phyloP scores from a whole-genome alignment of 768 basidiomycete genomes.

The Mycena venus region DNA sequence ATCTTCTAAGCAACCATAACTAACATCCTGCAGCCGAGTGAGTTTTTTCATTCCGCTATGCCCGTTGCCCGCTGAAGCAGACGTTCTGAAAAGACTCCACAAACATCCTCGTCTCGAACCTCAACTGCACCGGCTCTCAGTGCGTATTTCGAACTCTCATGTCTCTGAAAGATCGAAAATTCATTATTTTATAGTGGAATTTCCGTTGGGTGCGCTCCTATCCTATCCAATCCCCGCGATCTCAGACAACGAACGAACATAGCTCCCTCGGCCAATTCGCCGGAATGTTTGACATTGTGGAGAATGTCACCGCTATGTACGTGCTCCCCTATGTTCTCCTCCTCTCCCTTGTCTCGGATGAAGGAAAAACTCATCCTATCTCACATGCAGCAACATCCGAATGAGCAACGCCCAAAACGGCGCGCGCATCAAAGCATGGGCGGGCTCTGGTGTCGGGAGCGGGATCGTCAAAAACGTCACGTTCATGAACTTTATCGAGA shows the following conservation, averaged over 20 bases:
- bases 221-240: not conserved
- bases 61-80: not conserved
- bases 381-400: constrained; percentile 58
- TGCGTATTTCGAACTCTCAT: constrained; percentile 46
- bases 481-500: constrained; percentile 64
- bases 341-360: not conserved
- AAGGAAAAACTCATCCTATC: not conserved
- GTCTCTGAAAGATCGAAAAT: too few species aligned
- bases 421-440: constrained; percentile 78
- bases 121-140: constrained; percentile 73
- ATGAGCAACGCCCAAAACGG: constrained; percentile 77
- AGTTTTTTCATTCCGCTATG: not conserved
- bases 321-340: constrained; percentile 29
- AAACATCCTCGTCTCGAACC: constrained; percentile 67
- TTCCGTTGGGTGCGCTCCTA: constrained; percentile 43
- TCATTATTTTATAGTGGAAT: constrained; percentile 55
- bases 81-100: constrained; percentile 53
- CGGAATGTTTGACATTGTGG: constrained; percentile 69
- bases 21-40: constrained; percentile 26
- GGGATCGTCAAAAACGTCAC: constrained; percentile 72
- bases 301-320: constrained; percentile 67
- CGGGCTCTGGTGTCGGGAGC: constrained; percentile 69
- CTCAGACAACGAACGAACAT: not conserved
- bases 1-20: not conserved
- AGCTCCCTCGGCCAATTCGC: constrained; percentile 72